Conservation (phyloP, 2,329 filamentous ascomycete species). For the Xylaria digitata region DNA sequence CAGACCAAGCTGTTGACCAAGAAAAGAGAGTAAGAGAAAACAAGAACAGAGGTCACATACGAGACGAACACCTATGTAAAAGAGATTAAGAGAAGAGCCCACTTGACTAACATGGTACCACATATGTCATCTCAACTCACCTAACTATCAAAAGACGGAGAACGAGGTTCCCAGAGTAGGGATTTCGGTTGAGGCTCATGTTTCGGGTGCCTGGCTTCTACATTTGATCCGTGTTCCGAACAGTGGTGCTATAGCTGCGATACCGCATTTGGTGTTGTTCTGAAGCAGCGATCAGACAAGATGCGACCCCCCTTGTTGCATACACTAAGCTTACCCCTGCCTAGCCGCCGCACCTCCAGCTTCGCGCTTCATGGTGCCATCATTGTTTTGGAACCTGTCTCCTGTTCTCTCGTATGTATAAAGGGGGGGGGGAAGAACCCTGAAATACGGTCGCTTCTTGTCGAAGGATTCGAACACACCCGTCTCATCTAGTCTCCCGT, state of each 20-base stretch:
- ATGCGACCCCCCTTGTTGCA: slow-evolving; percentile 32
- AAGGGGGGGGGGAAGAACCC: neutral
- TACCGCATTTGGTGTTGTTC: slow-evolving; percentile 30
- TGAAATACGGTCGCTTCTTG: neutral
- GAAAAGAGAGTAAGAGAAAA: slow-evolving; percentile 35
- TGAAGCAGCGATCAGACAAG: slow-evolving; percentile 41
- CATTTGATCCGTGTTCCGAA: slow-evolving; percentile 31
- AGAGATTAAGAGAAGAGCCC: slow-evolving; percentile 20
- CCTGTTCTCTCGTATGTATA: neutral
- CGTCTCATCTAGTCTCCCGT: neutral
- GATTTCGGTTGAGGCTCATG: slow-evolving; percentile 25
- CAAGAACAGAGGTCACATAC: slow-evolving; percentile 14
- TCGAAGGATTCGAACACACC: slow-evolving; percentile 1
- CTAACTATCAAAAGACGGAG: slow-evolving; percentile 19
- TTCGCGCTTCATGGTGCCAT: slow-evolving; percentile 29
- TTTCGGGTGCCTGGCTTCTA: slow-evolving; percentile 28
- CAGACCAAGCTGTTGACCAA: slow-evolving; percentile 41
- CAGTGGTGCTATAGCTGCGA: slow-evolving; percentile 29
- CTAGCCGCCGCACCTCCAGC: slow-evolving; percentile 25
- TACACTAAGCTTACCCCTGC: slow-evolving; percentile 27
- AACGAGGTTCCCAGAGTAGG: slow-evolving; percentile 19
- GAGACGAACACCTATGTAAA: slow-evolving; percentile 5
- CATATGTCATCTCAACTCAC: slow-evolving; percentile 10
- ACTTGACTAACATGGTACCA: neutral
- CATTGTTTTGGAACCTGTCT: slow-evolving; percentile 17